These are phyloP conservation scores for Magnaporthiopsis poae DNA, from an alignment of 2,329 filamentous ascomycete genomes.

Conservation along the genomic window DNA sequence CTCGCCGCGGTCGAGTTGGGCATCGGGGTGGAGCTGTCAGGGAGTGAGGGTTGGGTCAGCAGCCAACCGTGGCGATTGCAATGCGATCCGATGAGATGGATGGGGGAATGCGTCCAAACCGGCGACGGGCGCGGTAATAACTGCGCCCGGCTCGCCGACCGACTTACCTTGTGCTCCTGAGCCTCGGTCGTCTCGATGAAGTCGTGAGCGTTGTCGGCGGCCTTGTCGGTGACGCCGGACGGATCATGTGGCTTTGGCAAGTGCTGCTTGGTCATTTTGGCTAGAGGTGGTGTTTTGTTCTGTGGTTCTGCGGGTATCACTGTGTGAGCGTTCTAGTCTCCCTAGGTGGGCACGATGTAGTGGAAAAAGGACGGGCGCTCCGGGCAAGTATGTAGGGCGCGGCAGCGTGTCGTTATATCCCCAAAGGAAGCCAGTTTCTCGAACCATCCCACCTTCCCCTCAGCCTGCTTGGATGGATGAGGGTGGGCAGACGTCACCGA, in stretches of 20 bases:
- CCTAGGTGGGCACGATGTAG: background rate
- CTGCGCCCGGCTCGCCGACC: background rate
- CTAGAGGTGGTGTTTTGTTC: background rate
- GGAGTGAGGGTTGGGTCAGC: background rate
- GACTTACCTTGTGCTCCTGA: background rate
- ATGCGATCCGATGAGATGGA: background rate
- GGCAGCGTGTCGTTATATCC: background rate
- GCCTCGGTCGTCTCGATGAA: conserved; percentile 6
- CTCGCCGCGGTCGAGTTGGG: conserved; percentile 4
- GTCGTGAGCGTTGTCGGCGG: conserved; percentile 2
- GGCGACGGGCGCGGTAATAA: no score
- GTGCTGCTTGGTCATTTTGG: conserved; percentile 3
- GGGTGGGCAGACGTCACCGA: background rate
- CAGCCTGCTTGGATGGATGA: no score
- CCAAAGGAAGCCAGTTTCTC: background rate
- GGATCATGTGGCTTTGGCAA: background rate
- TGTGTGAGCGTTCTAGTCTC: background rate
- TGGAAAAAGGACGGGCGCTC: no score
- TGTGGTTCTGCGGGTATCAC: background rate
- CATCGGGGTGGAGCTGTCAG: conserved; percentile 1
- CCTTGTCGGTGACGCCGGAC: conserved; percentile 4
- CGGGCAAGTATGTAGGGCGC: background rate
- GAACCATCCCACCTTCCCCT: background rate
- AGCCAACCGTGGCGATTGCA: background rate
- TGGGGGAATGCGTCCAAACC: background rate